These are phyloP conservation scores for Termitomyces sp. DNA, from an alignment of 768 basidiomycete species.

Conservation along the genomic window DNA sequence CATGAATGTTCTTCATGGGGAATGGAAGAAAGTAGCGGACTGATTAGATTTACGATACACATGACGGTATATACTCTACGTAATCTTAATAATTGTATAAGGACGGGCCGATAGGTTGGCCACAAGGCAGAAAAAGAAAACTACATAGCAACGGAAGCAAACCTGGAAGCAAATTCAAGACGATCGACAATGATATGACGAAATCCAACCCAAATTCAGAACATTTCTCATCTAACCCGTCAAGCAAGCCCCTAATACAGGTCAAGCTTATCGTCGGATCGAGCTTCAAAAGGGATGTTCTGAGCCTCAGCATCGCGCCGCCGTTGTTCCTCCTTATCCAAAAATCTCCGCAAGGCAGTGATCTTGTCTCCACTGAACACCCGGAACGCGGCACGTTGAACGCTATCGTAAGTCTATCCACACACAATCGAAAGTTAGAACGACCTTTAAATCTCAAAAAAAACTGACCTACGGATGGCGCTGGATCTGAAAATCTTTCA, in stretches of 20 bases:
- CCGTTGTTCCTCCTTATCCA: conserved; percentile 68
- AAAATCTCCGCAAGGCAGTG: conserved; percentile 55
- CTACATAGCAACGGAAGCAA: conserved; percentile 7
- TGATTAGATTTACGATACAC: background rate
- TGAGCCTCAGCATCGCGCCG: conserved; percentile 55
- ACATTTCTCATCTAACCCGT: background rate
- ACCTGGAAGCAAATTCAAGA: conserved; percentile 1
- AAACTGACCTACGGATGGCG: conserved; percentile 53
- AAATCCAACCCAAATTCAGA: background rate
- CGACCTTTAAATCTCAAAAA: conserved; percentile 10
- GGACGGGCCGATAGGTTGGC: background rate
- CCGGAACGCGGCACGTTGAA: conserved; percentile 71
- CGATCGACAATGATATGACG: background rate
- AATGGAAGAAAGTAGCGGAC: background rate
- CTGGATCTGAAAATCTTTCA: conserved; percentile 71
- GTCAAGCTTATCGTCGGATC: conserved; percentile 64
- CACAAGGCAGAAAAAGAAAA: background rate
- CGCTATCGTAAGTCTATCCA: conserved; percentile 57
- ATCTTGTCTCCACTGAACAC: conserved; percentile 79
- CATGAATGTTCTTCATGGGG: conserved; percentile 14
- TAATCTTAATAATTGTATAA: background rate
- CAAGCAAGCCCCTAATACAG: conserved; percentile 41
- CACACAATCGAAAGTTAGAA: background rate
- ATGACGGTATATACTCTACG: background rate
- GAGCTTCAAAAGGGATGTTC: conserved; percentile 58